Base-by-base conservation (phyloP, 2,329 filamentous ascomycete genomes). In the Sarocladium oryzae region DNA sequence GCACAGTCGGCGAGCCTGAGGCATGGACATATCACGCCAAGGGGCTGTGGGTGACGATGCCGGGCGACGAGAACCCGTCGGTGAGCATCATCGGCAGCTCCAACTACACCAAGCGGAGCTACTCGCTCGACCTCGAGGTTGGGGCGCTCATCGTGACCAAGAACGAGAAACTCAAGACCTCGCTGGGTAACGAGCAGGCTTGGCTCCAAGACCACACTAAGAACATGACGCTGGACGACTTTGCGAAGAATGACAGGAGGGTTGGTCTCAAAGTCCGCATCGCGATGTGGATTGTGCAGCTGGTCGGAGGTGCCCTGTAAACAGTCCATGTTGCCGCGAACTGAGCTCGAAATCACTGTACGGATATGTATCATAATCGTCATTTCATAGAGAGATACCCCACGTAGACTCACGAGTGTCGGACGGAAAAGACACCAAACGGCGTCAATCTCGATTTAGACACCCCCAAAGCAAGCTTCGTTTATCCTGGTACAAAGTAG, bases 11-110 rank as follows among this genome's bases (percentile, higher is more conserved):
- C 16, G 79, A 89, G 59, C 83, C 87, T 0, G 88, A 76, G 1
- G 92, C 89, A 1, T 99, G 95, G 93, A 96, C 92, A 0, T 99
- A 99, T 67, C 93, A 99, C 61, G 93, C 93, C 45, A 99, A 99
- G 69, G 93, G 93, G 0, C 75, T 97, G 2, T 97, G 92, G 92
- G 77, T 96, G 23, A 89, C 88, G 0, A 74, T 92, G 51, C 81
- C 86, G 0, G 73, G 76, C 2, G 79, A 85, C 43, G 66, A 74
- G 32, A 71, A 83, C 35, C 90, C 90, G 0, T 84, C 85, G 45
- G 75, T 97, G 51, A 95, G 85, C 28, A 76, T 97, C 16, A 80
- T 99, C 1, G 93, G 93, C 1, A 95, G 88, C 63, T 93, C 87
- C 9, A 99, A 99, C 64, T 99, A 97, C 68, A 99, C 93, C 0